Evolutionary conservation across 106 monocot genomes (phyloP).

Genomic region (Dioscorea alata): DNA sequence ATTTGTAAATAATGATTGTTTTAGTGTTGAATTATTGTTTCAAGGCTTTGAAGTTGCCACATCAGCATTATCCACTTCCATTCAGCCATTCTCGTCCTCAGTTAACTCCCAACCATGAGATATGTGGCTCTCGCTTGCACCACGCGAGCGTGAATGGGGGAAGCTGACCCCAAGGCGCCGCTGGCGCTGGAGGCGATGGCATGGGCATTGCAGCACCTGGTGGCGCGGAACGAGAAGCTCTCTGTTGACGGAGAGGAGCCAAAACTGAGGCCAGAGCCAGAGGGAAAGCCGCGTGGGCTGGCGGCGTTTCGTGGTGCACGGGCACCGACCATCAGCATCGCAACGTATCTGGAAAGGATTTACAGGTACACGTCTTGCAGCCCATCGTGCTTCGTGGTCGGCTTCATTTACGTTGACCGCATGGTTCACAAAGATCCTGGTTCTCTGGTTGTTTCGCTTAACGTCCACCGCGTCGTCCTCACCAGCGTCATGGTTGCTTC

Average conservation of each 20-base stretch:
- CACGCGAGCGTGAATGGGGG: background rate
- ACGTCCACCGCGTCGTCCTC: slow-evolving; percentile 75
- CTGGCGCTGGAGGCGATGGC: slow-evolving; percentile 10
- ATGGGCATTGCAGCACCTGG: slow-evolving; percentile 15
- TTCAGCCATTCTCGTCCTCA: no score
- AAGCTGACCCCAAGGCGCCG: background rate
- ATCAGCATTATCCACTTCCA: no score
- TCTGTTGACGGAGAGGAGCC: no score
- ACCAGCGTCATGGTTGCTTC: slow-evolving; percentile 72
- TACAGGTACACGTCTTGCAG: slow-evolving; percentile 61
- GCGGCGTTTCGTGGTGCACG: slow-evolving; percentile 47
- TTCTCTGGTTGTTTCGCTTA: slow-evolving; percentile 36
- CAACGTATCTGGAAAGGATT: slow-evolving; percentile 75
- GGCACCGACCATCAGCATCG: slow-evolving; percentile 62
- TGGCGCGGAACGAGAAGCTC: slow-evolving; percentile 13
- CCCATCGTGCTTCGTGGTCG: slow-evolving; percentile 74
- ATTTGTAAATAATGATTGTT: no score
- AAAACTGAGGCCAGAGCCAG: no score
- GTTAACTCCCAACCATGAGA: no score
- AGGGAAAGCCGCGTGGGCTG: slow-evolving; percentile 9
- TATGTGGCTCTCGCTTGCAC: no score
- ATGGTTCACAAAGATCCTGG: slow-evolving; percentile 55
- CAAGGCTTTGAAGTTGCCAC: no score
- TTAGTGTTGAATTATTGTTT: no score
- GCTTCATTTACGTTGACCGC: slow-evolving; percentile 70